Conservation (phyloP, 2,329 filamentous ascomycete genomes). For the Calonectria naviculata region DNA sequence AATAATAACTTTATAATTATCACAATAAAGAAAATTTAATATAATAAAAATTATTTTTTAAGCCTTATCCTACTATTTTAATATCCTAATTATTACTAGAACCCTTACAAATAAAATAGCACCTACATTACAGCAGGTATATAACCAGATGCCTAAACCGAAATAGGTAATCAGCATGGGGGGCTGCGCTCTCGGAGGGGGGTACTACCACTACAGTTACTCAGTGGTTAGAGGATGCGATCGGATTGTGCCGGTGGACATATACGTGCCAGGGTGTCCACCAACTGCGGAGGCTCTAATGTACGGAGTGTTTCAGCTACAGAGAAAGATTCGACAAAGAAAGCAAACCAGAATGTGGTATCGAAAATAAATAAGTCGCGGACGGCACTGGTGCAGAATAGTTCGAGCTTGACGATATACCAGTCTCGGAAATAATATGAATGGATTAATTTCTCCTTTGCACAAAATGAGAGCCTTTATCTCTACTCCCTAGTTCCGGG, state of each 20-base stretch:
- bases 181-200: slow-evolving; percentile 77
- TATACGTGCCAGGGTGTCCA: slow-evolving; percentile 74
- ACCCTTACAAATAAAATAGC: slow-evolving; percentile 78
- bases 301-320: slow-evolving; percentile 72
- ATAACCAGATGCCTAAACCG: slow-evolving; percentile 76
- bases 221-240: slow-evolving; percentile 73
- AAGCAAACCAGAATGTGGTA: slow-evolving; percentile 62
- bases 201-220: slow-evolving; percentile 83
- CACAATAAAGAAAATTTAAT: too few species aligned
- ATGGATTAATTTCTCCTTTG: too few species aligned
- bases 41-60: slow-evolving; percentile 77
- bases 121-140: slow-evolving; percentile 70
- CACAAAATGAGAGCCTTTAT: too few species aligned
- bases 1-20: too few species aligned
- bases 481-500: too few species aligned
- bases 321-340: slow-evolving; percentile 73
- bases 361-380: slow-evolving; percentile 42
- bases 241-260: slow-evolving; percentile 73
- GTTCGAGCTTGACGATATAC: too few species aligned
- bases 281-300: slow-evolving; percentile 60
- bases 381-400: neutral
- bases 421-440: too few species aligned
- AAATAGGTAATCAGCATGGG: slow-evolving; percentile 76
- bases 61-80: slow-evolving; percentile 72
- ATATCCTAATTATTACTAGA: slow-evolving; percentile 75